Conservation (phyloP, 805 yeast species). For the Maudiozyma serrabonitensis region DNA sequence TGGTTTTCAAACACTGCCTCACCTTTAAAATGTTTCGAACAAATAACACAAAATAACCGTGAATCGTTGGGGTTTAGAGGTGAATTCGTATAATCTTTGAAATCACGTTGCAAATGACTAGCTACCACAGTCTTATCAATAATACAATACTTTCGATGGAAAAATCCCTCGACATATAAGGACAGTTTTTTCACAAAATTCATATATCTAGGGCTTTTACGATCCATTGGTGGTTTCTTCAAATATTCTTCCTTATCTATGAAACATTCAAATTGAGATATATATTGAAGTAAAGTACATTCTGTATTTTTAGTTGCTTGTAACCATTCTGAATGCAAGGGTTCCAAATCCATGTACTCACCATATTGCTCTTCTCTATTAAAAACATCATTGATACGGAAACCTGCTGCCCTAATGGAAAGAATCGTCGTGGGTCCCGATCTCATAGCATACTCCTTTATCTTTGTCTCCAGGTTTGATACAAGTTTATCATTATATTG, state of each 20-base stretch:
- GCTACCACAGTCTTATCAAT: constrained; percentile 27
- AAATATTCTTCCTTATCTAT: constrained; percentile 9
- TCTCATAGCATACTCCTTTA: constrained; percentile 18
- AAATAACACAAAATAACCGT: constrained; percentile 45
- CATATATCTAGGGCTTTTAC: constrained; percentile 30
- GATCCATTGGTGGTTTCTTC: constrained; percentile 21
- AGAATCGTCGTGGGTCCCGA: constrained; percentile 27
- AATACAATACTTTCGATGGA: constrained; percentile 41
- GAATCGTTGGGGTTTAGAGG: constrained; percentile 19
- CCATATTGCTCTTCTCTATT: constrained; percentile 58
- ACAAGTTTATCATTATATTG: not conserved
- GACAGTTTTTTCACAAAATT: constrained; percentile 38
- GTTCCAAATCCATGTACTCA: constrained; percentile 46
- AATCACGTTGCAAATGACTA: constrained; percentile 3
- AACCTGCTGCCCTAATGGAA: constrained; percentile 40
- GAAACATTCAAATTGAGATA: constrained; percentile 37
- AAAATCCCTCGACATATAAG: constrained; percentile 42
- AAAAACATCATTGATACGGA: constrained; percentile 43
- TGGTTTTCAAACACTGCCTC: constrained; percentile 60
- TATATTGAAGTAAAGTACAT: constrained; percentile 41
- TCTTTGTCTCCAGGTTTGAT: not conserved
- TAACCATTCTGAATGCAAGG: constrained; percentile 45
- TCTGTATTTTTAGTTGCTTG: constrained; percentile 32
- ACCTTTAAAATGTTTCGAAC: constrained; percentile 56
- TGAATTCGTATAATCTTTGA: constrained; percentile 13